A percentile compares a stretch with the other conserved stretches of the same genome.
Conservation (phyloP, 805 yeast genomes). For the Grigorovia yakushimaensis region DNA sequence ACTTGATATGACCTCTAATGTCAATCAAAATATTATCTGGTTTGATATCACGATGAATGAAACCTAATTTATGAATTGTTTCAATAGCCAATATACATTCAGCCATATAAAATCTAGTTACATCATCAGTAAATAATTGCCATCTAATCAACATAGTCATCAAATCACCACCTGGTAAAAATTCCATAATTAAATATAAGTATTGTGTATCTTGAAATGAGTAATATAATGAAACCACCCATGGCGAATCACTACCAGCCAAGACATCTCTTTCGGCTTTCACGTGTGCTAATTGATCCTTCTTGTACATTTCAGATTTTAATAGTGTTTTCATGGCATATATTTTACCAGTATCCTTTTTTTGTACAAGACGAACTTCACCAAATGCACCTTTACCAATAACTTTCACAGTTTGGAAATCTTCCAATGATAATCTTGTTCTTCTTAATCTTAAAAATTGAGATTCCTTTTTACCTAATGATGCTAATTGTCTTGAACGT, state of each 20-base stretch:
- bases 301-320: slow-evolving; percentile 88
- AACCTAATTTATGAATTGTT: slow-evolving; percentile 85
- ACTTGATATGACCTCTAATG: slow-evolving; percentile 68
- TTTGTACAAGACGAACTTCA: slow-evolving; percentile 89
- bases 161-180: slow-evolving; percentile 80
- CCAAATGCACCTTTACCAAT: slow-evolving; percentile 98
- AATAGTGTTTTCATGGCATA: slow-evolving; percentile 90
- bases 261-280: slow-evolving; percentile 93
- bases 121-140: slow-evolving; percentile 90
- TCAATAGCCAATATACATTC: slow-evolving; percentile 93
- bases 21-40: slow-evolving; percentile 93
- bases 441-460: slow-evolving; percentile 77
- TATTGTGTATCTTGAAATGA: slow-evolving; percentile 67
- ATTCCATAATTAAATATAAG: slow-evolving; percentile 87
- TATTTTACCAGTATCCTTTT: slow-evolving; percentile 79
- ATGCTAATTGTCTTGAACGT: slow-evolving; percentile 67
- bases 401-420: slow-evolving; percentile 79
- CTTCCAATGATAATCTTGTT: slow-evolving; percentile 73
- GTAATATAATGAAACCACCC: slow-evolving; percentile 76
- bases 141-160: slow-evolving; percentile 95
- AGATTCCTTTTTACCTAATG: slow-evolving; percentile 81
- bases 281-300: slow-evolving; percentile 90
- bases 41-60: slow-evolving; percentile 94
- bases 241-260: slow-evolving; percentile 85
- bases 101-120: slow-evolving; percentile 88